phyloP scores from a whole-genome alignment of 257 asterid species.

The Solanum tarijense region DNA sequence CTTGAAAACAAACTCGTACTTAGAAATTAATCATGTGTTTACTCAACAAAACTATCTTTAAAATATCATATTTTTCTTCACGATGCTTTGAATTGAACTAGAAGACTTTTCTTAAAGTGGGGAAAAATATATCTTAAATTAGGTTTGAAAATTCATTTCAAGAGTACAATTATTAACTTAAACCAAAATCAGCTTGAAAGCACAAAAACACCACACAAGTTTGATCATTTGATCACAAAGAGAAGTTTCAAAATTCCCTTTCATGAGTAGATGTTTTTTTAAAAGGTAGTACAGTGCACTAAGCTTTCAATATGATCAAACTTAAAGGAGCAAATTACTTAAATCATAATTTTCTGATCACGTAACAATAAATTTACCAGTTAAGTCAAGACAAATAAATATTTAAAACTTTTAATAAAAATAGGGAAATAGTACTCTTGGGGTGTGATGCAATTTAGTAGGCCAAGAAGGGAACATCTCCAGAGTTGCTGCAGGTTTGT shows the following conservation, averaged over 20 bases:
- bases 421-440: conserved; percentile 24
- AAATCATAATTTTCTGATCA: neutral
- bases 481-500: conserved; percentile 84
- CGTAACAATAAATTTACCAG: neutral
- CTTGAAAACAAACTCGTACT: neutral
- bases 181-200: neutral
- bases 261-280: neutral
- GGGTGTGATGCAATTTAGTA: conserved; percentile 58
- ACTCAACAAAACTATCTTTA: neutral
- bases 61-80: neutral
- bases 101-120: neutral
- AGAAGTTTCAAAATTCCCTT: neutral
- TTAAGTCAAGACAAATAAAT: neutral
- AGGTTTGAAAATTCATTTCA: neutral
- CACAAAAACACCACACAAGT: neutral
- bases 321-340: neutral
- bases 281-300: too few species aligned
- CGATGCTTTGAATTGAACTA: neutral
- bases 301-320: too few species aligned
- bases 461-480: conserved; percentile 99
- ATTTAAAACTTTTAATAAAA: neutral
- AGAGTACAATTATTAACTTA: neutral
- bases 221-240: neutral
- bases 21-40: neutral
- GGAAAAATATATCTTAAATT: neutral